Conservation (phyloP, 2,329 filamentous ascomycete species). For the Ceratocystis lukuohia region DNA sequence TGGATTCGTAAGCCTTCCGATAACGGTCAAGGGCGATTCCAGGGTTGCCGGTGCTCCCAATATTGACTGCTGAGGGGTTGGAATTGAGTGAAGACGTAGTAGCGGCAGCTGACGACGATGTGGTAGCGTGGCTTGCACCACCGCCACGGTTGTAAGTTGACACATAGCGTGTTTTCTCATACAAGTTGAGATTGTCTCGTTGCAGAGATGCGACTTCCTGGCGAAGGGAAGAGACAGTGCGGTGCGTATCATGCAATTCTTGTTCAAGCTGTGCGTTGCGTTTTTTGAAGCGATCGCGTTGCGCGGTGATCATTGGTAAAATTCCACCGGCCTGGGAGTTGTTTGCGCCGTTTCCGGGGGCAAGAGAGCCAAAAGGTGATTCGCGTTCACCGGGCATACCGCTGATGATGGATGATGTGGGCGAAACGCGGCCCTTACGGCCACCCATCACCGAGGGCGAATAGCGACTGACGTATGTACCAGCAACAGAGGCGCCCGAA, state of each 20-base stretch:
- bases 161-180: slow-evolving; percentile 95
- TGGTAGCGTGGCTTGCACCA: slow-evolving; percentile 30
- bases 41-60: slow-evolving; percentile 42
- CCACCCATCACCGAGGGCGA: slow-evolving; percentile 48
- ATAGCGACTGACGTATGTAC: slow-evolving; percentile 74
- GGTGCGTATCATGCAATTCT: slow-evolving; percentile 74
- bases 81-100: slow-evolving; percentile 50
- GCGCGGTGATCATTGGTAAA: slow-evolving; percentile 93
- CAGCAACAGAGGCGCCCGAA: slow-evolving; percentile 81
- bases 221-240: slow-evolving; percentile 68
- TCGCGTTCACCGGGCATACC: slow-evolving; percentile 49
- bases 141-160: slow-evolving; percentile 71
- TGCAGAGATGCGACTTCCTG: slow-evolving; percentile 86
- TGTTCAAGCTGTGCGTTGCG: slow-evolving; percentile 82
- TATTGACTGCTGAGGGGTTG: slow-evolving; percentile 57
- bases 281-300: slow-evolving; percentile 96
- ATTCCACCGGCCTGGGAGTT: slow-evolving; percentile 49
- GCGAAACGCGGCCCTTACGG: slow-evolving; percentile 60
- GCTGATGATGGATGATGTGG: slow-evolving; percentile 95
- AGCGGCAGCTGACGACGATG: slow-evolving; percentile 49
- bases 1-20: slow-evolving; percentile 82
- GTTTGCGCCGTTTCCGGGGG: slow-evolving; percentile 36
- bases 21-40: slow-evolving; percentile 70
- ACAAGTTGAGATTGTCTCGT: slow-evolving; percentile 88
- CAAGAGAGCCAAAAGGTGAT: slow-evolving; percentile 42